Conservation (phyloP, 345 rosid genomes). For the Populus davidiana region DNA sequence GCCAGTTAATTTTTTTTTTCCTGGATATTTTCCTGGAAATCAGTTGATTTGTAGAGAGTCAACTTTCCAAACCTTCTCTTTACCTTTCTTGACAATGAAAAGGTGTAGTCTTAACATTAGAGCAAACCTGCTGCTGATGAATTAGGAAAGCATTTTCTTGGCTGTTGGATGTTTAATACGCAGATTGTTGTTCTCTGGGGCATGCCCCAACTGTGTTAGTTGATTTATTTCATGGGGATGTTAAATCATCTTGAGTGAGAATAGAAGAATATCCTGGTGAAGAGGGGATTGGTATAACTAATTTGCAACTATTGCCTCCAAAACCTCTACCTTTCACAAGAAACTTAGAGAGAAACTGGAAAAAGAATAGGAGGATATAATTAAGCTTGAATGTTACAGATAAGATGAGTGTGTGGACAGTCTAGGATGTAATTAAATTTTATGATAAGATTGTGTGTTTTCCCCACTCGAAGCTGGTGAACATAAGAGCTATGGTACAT, state of each 20-base stretch:
- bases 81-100: not conserved
- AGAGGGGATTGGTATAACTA: not conserved
- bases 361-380: not conserved
- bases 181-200: not conserved
- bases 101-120: not conserved
- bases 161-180: not conserved
- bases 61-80: not conserved
- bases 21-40: not conserved
- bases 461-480: not conserved
- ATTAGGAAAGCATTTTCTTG: not conserved
- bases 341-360: not conserved
- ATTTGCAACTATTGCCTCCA: not conserved
- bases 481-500: not conserved
- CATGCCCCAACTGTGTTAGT: not conserved
- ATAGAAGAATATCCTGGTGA: not conserved
- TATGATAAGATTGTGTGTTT: not conserved
- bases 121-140: not conserved
- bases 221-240: not conserved
- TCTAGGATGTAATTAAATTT: not conserved
- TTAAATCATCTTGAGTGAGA: not conserved
- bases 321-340: not conserved
- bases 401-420: not conserved
- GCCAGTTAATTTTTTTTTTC: not conserved
- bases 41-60: not conserved
- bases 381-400: not conserved